phyloP scores from a whole-genome alignment of 768 basidiomycete genomes.

The Tylopilus subfusipes region DNA sequence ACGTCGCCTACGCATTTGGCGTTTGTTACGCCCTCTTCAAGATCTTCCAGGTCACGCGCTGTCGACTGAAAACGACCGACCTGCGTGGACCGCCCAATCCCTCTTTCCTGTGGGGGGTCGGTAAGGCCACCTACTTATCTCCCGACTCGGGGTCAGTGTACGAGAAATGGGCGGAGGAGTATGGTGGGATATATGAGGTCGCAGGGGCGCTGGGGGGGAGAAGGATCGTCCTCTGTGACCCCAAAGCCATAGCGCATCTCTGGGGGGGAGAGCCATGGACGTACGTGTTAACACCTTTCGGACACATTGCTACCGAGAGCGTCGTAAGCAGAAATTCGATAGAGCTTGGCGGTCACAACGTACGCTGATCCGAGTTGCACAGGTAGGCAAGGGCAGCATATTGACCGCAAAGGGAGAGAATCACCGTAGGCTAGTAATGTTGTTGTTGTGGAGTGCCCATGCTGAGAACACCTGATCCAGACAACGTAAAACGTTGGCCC shows the following conservation, averaged over 20 bases:
- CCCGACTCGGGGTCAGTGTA: slow-evolving; percentile 34
- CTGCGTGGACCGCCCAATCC: slow-evolving; percentile 21
- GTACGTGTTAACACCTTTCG: slow-evolving; percentile 25
- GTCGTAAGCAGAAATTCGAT: slow-evolving; percentile 18
- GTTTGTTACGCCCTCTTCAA: slow-evolving; percentile 10
- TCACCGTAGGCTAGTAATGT: slow-evolving; percentile 36
- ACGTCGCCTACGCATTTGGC: slow-evolving; percentile 3
- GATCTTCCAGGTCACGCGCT: not conserved
- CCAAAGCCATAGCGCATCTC: slow-evolving; percentile 50
- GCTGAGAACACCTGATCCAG: slow-evolving; percentile 14
- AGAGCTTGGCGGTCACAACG: not conserved
- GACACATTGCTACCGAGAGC: slow-evolving; percentile 17
- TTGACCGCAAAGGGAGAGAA: slow-evolving; percentile 41
- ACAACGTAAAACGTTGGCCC: slow-evolving; percentile 37
- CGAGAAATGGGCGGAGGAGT: slow-evolving; percentile 46
- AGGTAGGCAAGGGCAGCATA: slow-evolving; percentile 37
- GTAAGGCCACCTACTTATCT: not conserved
- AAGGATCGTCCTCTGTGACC: slow-evolving; percentile 41
- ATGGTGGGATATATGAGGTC: slow-evolving; percentile 46
- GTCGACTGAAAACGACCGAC: slow-evolving; percentile 15
- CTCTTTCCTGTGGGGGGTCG: slow-evolving; percentile 18
- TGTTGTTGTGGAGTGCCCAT: slow-evolving; percentile 19
- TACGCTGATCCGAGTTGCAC: not conserved
- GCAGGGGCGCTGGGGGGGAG: slow-evolving; percentile 35
- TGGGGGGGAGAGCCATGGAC: slow-evolving; percentile 47